Base-by-base conservation (phyloP, 495 filamentous ascomycete genomes). In the Patellaria atrata region DNA sequence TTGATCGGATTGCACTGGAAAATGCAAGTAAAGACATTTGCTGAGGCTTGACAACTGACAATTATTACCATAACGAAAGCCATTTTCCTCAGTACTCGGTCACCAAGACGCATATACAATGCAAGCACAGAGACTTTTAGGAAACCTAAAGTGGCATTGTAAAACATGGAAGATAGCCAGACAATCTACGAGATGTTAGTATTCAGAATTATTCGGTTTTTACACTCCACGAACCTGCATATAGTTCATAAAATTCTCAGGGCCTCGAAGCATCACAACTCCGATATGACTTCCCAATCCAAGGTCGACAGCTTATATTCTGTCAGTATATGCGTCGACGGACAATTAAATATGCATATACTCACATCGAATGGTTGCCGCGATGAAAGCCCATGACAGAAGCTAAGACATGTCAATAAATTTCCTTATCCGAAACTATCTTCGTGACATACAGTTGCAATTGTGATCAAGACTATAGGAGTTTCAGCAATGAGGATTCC, bases 51-150 rank as follows among this genome's bases (percentile, higher is more conserved):
- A 21, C 13, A 15, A 2, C 33, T 27, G 8, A 42, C 40, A 1
- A 42, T 27, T 7, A 11, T 27, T 10, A 37, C 36, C 3, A 42
- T 14, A 15, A 15, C 27, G 33, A 25, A 37, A n/a, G 33, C 19
- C 16, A 43, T 12, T 4, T 16, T 43, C 1, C 27, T 15, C 1
- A 37, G 24, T n/a, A 43, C 26, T 12, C 40, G 33, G 27, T 28
- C 27, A 2, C 37, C n/a, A 13, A 37, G 37, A 14, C 40, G 33
- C 4, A 14, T 20, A 23, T 42, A 42, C 18, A 42, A 18, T 2
- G 40, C 36, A 7, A 42, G 33, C 4, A 42, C 40, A 18, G 33
- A 36, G 5, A 42, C 16, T 32, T 42, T 42, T 12, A 42, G 36
- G 25, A 42, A 26, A 14, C 40, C 40, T 9, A 42, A 22, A 5